Base-by-base conservation (phyloP, 768 basidiomycete genomes). In the Tylopilus subfusipes region DNA sequence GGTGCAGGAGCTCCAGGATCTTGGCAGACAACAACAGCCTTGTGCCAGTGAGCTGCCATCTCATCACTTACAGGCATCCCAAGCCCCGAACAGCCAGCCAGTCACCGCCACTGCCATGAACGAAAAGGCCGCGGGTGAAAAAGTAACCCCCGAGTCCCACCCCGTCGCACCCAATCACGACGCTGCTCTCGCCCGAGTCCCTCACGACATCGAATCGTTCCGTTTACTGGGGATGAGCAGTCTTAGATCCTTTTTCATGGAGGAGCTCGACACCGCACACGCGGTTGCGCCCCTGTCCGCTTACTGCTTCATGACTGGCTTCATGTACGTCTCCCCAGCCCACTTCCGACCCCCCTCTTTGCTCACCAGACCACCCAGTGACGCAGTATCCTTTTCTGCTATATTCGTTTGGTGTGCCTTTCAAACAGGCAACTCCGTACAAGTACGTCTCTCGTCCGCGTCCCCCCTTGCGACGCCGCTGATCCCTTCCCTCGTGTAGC, bases 401-500 rank as follows among this genome's bases (percentile, higher is more conserved):
- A 75, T 90, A 44, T 92, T 84, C 68, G 82, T 92, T 13, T 93
- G 90, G 88, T 88, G 85, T 68, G 89, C 85, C 14, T 92, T 91
- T 70, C 90, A 92, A 69, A 91, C 89, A 0, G 89, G 87, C 48
- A 89, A 89, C 65, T 82, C 82, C 59, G 77, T 82, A 11, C 85
- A 87, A 75, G 84, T 85, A 61, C 24, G 62, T 45, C 18, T 19
- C 7, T 8, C 6, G 38, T 2, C 38, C 8, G 19, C 38, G 7
- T 10, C 19, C 10, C 9, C 11, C 30, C 16, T 21, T 22, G 13
- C n/a, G 2, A 3, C 11, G 38, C 31, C 22, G 18, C 50, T 57
- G 14, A 48, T 10, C 22, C 5, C 56, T 24, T 31, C 34, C 33
- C 10, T 2, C 10, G 10, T 12, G 7, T 72, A 94, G 84, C 76